phyloP scores from a whole-genome alignment of 371 early-diverging fungal genomes.

The Apophysomyces trapeziformis region DNA sequence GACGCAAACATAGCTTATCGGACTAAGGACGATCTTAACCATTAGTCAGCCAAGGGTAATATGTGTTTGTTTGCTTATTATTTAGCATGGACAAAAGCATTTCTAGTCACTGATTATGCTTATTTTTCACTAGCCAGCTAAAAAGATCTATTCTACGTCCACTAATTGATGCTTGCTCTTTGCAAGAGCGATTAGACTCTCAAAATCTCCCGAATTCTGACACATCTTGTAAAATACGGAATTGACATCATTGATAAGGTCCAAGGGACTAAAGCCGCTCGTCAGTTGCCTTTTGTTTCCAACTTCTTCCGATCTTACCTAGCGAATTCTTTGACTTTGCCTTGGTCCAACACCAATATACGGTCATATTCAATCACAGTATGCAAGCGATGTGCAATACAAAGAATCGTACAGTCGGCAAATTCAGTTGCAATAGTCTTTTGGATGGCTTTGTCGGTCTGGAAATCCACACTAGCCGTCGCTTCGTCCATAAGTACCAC shows the following conservation, averaged over 20 bases:
- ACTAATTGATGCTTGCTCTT: conserved; percentile 29
- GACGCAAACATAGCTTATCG: too few species aligned
- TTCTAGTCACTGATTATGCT: too few species aligned
- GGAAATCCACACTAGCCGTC: conserved; percentile 69
- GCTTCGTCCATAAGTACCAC: conserved; percentile 67
- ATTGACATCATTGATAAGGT: conserved; percentile 49
- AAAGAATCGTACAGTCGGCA: conserved; percentile 59
- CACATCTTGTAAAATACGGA: conserved; percentile 67
- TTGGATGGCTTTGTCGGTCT: conserved; percentile 66
- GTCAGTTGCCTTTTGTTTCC: neutral
- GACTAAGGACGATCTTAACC: too few species aligned
- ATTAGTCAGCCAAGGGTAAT: too few species aligned
- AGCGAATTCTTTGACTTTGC: conserved; percentile 37
- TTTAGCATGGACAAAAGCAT: too few species aligned
- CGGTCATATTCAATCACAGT: conserved; percentile 54
- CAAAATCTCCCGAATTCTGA: conserved; percentile 70
- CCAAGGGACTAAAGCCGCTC: conserved; percentile 38
- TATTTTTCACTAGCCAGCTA: neutral
- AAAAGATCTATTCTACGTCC: conserved; percentile 4
- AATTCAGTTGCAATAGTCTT: conserved; percentile 61
- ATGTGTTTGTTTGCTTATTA: too few species aligned
- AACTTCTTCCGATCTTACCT: conserved; percentile 16
- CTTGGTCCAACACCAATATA: conserved; percentile 43
- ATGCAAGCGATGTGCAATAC: conserved; percentile 72
- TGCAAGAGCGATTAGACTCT: conserved; percentile 51